Evolutionary conservation across 2,329 filamentous ascomycete species (phyloP).

Genomic region (Xylaria sp.): DNA sequence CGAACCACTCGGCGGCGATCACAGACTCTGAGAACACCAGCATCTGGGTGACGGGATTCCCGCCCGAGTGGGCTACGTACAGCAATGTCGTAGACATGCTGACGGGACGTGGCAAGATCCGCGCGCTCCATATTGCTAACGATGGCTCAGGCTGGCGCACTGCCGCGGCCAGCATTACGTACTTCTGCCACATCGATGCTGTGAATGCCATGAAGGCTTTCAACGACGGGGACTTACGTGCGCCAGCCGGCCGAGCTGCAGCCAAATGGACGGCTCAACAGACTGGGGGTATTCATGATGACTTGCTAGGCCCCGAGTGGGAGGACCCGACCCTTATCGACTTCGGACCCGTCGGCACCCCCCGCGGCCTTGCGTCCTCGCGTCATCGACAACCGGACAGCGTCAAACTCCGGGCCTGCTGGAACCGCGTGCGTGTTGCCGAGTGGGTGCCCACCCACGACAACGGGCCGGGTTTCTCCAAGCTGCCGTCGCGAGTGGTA

Average conservation of each 20-base stretch:
- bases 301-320: not conserved
- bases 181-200: slow-evolving; percentile 29
- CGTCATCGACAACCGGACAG: not conserved
- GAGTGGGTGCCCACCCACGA: not conserved
- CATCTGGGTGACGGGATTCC: slow-evolving; percentile 23
- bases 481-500: slow-evolving; percentile 27
- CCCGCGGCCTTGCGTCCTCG: not conserved
- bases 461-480: not conserved
- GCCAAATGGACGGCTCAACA: too few relatives aligned
- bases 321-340: not conserved
- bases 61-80: slow-evolving; percentile 3
- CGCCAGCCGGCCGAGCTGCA: not conserved
- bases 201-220: slow-evolving; percentile 14
- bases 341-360: too few relatives aligned
- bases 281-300: not conserved
- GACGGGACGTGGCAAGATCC: slow-evolving; percentile 26
- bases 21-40: slow-evolving; percentile 27
- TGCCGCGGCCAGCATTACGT: slow-evolving; percentile 21
- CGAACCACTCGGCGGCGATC: slow-evolving; percentile 24
- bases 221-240: slow-evolving; percentile 12
- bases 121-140: slow-evolving; percentile 2
- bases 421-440: slow-evolving; percentile 24
- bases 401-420: slow-evolving; percentile 4
- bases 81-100: slow-evolving; percentile 21
- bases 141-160: not conserved